Base-by-base conservation (phyloP, 2,329 filamentous ascomycete genomes). In the Aphanoascus verrucosus region DNA sequence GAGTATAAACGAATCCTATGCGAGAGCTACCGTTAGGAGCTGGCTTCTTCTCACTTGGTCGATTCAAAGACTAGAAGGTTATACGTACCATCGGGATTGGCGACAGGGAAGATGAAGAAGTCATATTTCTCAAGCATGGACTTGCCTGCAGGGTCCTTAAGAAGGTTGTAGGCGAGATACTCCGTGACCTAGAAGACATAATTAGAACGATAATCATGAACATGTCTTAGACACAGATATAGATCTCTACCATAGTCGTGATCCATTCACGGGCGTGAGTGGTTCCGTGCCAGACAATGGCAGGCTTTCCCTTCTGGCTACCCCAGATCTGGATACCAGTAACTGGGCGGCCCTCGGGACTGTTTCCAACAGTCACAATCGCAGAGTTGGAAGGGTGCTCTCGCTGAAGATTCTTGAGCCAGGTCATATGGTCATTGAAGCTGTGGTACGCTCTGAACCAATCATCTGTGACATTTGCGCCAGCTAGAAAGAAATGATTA, bases 241-340 rank as follows among this genome's bases (percentile, higher is more conserved):
- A 19, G 5, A 20, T 1, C 17, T 49, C 43, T 50, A 75, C 76
- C 68, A 79, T 77, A 9, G 76, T 73, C 5, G 73, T 72, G 50
- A 82, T 78, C 80, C 79, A 82, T 63, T 83, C 79, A 42, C 79
- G 72, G 7, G 78, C 77, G 62, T 83, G 80, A 11, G 80, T 76
- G 20, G 75, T 82, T 11, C 74, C 75, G 62, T 82, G 79, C 61
- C 77, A 74, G 42, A 82, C 70, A 42, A 80, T 65, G 15, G 76
- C 79, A 0, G 77, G 77, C 57, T 77, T 77, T 31, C 74, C 72
- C 49, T 68, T 69, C 35, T 62, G 62, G 31, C 56, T 56, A 1
- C 78, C 79, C 65, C 71, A 81, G 51, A 82, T 68, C 56, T 81
- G 78, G 41, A 82, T 66, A n/a, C 70, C 71, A 17, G 65, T 67